Conservation (phyloP, 2,329 filamentous ascomycete species). For the Penicillium thymicola region DNA sequence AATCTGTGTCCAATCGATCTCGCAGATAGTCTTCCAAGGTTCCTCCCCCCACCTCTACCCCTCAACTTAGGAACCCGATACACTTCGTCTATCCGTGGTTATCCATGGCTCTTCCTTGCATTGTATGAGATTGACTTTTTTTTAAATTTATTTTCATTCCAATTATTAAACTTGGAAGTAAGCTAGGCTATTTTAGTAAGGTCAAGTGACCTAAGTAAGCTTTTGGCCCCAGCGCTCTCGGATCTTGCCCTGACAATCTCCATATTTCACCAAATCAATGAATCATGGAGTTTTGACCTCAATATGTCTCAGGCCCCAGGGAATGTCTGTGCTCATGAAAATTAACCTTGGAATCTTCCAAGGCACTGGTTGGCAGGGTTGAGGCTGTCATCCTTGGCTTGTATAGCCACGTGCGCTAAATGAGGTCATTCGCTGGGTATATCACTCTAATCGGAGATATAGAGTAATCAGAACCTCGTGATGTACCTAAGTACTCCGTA, state of each 20-base stretch:
- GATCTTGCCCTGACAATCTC: neutral
- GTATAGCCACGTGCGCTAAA: constrained; percentile 1
- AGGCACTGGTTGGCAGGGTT: neutral
- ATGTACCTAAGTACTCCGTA: neutral
- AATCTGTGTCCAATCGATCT: constrained; percentile 2
- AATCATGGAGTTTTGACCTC: neutral
- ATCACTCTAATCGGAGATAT: neutral
- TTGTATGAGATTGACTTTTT: neutral
- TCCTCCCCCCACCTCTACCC: constrained; percentile 1
- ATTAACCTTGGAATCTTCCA: neutral
- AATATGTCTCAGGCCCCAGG: neutral
- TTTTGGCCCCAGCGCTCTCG: neutral
- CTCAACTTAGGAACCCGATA: neutral
- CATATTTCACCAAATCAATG: neutral
- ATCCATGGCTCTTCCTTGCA: neutral
- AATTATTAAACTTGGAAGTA: neutral
- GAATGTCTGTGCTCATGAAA: neutral
- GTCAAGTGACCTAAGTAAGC: constrained; percentile 8
- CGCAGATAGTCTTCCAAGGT: neutral
- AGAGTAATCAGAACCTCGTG: neutral
- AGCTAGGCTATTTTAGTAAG: neutral
- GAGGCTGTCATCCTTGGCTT: neutral
- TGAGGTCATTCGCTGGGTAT: constrained; percentile 3
- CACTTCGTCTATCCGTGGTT: neutral
- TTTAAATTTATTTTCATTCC: neutral